Evolutionary conservation across 768 basidiomycete genomes (phyloP), one percentile per base, ranked within the genome.

Genomic region (Amanita inopinata): DNA sequence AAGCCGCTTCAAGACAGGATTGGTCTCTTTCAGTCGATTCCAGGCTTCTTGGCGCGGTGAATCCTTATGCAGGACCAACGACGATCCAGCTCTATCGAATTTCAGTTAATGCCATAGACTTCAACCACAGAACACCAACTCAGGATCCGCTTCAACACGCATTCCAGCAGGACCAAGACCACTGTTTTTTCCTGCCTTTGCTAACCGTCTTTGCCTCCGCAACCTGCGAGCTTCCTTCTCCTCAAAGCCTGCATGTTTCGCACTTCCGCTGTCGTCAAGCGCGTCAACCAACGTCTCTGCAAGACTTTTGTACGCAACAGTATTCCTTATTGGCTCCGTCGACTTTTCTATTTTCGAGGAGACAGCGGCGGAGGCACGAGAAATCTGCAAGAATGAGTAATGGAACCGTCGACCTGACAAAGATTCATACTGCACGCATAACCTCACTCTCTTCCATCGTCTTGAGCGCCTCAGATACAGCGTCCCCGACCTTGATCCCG

Each of bases 291-390:
- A 65, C 1, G 88, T 88, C 33, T 94, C 90, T 0, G 90, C 78
- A 5, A 97, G 66, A 1, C 82, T 70, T 66, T 96, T 96, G 67
- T 99, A 99, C 0, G 94, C 89, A 10, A 77, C 82, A 2, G 94
- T 99, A 49, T 96, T 91, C 32, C 96, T 83, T 47, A 99, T 85
- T n/a, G 94, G 94, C 48, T 94, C 92, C 2, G 96, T 97, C 10
- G 90, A 86, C 33, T 82, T 79, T 35, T 81, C 81, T 36, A 93
- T 89, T 4, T 86, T 86, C 7, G 70, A 78, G 5, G 92, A 91
- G 43, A 94, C 78, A 4, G 89, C 87, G 11, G 81, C 76, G 0
- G 89, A 86, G 2, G 92, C 89, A 51, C 76, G 73, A 5, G 88
- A 83, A 46, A 98, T 83, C 89, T 93, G 30, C 27, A 46, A 47